Base-by-base conservation (phyloP, 2,329 filamentous ascomycete species). In the Coniochaeta ligniaria region DNA sequence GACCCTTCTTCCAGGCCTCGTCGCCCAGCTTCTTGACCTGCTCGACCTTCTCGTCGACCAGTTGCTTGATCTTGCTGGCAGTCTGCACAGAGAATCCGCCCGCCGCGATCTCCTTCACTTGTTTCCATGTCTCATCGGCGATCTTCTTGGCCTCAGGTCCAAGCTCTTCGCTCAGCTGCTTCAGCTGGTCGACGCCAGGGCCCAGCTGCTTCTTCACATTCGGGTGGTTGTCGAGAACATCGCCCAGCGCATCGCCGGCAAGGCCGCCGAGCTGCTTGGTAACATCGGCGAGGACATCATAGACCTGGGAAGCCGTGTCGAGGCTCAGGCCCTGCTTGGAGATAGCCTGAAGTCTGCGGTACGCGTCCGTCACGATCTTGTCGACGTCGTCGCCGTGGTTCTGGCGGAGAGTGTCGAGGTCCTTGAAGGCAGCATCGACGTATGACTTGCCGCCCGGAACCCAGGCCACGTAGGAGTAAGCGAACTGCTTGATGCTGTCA, bases 71-170 rank as follows among this genome's bases (percentile, higher is more conserved):
- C 67, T 84, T 85, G 59, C 83, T 76, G 0, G 82, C 65, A 52
- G 76, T 83, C 17, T 73, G 71, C 0, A 78, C 76, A 57, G 78
- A 84, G 59, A 90, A 69, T 2, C 89, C 89, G 16, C 80, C 79
- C 54, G 84, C 81, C 60, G 89, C 70, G 56, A 91, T 80, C 43
- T 89, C 83, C 65, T 80, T 80, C 65, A 90, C 76, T 71, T 92
- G 81, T 31, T 80, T 71, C 83, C 87, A 91, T 1, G 88, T 90
- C 73, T 88, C 79, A 60, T 92, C 86, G 6, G 89, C 82, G 72
- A 90, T 82, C 79, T 91, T 87, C 81, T 91, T 90, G 0, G 87
- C 89, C 69, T 92, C 87, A 0, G 89, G 89, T 0, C 90, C 90
- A 67, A 89, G 88, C 62, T 85, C 78, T 16, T 91, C 83, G 28